Conservation (phyloP, 768 basidiomycete genomes). For the Hemileccinum rubropunctum region DNA sequence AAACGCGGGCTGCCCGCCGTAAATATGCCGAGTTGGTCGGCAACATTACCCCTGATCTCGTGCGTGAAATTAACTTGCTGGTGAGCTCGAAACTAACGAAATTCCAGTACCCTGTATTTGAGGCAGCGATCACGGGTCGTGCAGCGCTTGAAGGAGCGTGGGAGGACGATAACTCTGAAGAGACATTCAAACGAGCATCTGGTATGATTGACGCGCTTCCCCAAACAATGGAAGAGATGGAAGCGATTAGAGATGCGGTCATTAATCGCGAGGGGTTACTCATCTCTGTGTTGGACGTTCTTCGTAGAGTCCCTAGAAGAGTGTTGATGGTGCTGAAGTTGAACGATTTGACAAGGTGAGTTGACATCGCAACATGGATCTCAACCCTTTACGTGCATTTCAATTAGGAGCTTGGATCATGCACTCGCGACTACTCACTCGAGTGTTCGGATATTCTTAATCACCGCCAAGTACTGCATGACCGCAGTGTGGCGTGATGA, state of each 20-base stretch:
- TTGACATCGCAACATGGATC: neutral
- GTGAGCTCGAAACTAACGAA: conserved; percentile 3
- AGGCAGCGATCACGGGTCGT: conserved; percentile 88
- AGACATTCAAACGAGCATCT: conserved; percentile 56
- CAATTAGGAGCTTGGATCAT: conserved; percentile 69
- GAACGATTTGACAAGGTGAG: conserved; percentile 80
- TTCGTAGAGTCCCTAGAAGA: conserved; percentile 80
- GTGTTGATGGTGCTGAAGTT: conserved; percentile 83
- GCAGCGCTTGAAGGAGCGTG: conserved; percentile 67
- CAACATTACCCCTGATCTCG: conserved; percentile 84
- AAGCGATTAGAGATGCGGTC: conserved; percentile 80
- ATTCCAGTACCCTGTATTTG: conserved; percentile 84
- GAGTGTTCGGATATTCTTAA: conserved; percentile 83
- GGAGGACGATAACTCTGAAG: conserved; percentile 36
- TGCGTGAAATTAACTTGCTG: conserved; percentile 34
- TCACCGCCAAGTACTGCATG: conserved; percentile 87
- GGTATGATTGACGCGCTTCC: conserved; percentile 74
- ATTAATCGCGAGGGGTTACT: conserved; percentile 80
- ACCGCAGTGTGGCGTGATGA: conserved; percentile 79
- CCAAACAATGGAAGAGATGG: conserved; percentile 75
- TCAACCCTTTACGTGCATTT: too few relatives aligned
- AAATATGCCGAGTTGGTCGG: conserved; percentile 91
- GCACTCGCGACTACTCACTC: conserved; percentile 87
- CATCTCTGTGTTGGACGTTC: conserved; percentile 80
- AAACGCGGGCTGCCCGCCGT: conserved; percentile 63